Percentiles rank a stretch among this genome's conserved stretches.
These are phyloP conservation scores for Solanum lycopersicoides DNA, from an alignment of 257 asterid species.

Conservation along the genomic window DNA sequence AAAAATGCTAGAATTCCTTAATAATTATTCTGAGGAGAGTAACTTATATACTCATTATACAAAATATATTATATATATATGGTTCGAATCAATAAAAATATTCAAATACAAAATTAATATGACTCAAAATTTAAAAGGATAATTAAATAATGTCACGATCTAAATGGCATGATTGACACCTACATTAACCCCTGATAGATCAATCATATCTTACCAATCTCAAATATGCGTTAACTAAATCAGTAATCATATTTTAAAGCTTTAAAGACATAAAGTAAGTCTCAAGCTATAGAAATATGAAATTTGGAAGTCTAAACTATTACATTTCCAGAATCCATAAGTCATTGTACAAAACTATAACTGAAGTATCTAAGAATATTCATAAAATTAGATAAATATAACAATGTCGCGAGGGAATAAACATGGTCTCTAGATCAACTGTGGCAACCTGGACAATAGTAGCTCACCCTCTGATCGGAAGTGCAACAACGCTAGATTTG, in stretches of 20 bases:
- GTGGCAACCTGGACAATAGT: not conserved
- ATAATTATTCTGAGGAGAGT: not conserved
- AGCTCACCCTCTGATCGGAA: not conserved
- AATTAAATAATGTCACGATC: not conserved
- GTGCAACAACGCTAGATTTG: not conserved
- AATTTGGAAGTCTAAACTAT: not conserved
- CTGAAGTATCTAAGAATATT: not conserved
- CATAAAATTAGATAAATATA: not conserved
- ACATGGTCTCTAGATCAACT: not conserved
- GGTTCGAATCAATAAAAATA: not conserved
- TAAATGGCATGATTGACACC: not conserved
- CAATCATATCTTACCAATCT: not conserved
- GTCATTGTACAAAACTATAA: not conserved
- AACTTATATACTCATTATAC: not conserved
- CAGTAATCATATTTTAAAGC: not conserved
- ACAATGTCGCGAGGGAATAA: not conserved
- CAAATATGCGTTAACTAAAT: not conserved
- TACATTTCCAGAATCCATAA: not conserved
- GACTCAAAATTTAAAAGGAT: not conserved
- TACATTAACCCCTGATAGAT: not conserved
- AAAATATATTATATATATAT: not conserved
- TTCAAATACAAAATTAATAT: not conserved
- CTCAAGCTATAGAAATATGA: not conserved
- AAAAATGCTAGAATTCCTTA: not conserved
- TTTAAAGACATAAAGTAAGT: not conserved